Base-by-base conservation (phyloP, 108 stramenopile species). In the Tribonema minus region DNA sequence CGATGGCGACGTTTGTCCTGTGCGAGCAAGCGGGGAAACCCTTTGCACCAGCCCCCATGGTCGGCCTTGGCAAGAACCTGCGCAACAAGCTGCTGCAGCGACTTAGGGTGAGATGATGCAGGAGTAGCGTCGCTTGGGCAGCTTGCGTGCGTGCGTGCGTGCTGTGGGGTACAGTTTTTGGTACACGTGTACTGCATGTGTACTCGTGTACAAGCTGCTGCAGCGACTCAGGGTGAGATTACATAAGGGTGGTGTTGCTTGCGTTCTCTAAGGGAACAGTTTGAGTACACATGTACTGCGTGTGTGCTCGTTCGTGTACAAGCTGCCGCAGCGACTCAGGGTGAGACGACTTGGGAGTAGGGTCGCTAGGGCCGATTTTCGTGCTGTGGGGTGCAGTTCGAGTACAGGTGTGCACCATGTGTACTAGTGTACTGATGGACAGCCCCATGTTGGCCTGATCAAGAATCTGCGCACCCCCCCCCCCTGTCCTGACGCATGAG, bases 11-110 rank as follows among this genome's bases (percentile, higher is more conserved):
- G 2, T n/a, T 7, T 15, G 90, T 91, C 5, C 72, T 98, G 33
- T 96, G 95, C 76, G 90, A 93, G 68, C 67, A 96, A n/a, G 96
- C 93, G 6, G 72, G 91, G 3, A 93, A 97, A 68, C 93, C 92
- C 1, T 92, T 97, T 69, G 82, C 87, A 5, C 83, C 83, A 0
- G 40, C 61, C 25, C 6, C 39, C 34, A 32, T 68, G 9, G 76
- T 68, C 68, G 67, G 67, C 74, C 30, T 77, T 2, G 76, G 75
- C 2, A 27, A 30, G 3, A 80, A 80, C 75, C 41, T 80, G 30
- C 30, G 68, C 26, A 68, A 80, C 32, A 76, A 76, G 67, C 33
- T 80, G 75, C 32, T 80, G 32, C 74, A 75, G 35, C 74, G 74
- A 33, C 65, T 75, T 30, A 25, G 74, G 40, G 25, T 40, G 0